Evolutionary conservation across 192 early-diverging fungal species (phyloP).

Genomic region (Dissophora globulifera): DNA sequence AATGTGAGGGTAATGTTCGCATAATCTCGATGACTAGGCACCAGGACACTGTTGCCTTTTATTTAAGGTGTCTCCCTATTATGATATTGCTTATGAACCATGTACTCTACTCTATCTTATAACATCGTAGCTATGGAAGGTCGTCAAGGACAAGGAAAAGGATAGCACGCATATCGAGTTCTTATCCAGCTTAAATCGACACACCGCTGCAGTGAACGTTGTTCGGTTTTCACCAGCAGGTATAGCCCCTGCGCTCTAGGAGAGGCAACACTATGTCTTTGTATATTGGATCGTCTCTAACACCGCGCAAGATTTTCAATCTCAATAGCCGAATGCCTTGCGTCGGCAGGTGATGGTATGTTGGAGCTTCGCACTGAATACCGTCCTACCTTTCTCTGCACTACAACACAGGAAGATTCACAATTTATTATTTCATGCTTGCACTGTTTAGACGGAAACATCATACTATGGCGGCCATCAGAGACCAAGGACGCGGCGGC

Average conservation of each 20-base stretch:
- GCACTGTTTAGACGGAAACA: conserved; percentile 75
- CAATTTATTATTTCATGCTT: no score
- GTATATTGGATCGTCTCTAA: not conserved
- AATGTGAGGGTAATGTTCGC: conserved; percentile 79
- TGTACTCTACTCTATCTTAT: conserved; percentile 17
- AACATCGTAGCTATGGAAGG: conserved; percentile 67
- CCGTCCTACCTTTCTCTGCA: no score
- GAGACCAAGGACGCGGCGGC: conserved; percentile 59
- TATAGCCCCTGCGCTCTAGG: conserved; percentile 19
- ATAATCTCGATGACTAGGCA: not conserved
- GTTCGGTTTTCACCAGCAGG: conserved; percentile 87
- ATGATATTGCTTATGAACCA: not conserved
- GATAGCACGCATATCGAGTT: conserved; percentile 76
- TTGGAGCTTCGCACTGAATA: no score
- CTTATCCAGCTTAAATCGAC: conserved; percentile 82
- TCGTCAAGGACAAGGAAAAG: conserved; percentile 53
- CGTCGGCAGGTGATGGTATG: conserved; percentile 89
- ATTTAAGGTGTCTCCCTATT: no score
- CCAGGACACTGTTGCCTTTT: no score
- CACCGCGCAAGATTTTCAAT: not conserved
- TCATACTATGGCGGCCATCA: conserved; percentile 86
- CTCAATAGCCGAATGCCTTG: conserved; percentile 69
- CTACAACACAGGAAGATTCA: no score
- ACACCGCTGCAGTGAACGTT: conserved; percentile 91
- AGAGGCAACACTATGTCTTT: not conserved